phyloP scores from a whole-genome alignment of 352 stramenopile species.

The Salisapilia sapeloensis region DNA sequence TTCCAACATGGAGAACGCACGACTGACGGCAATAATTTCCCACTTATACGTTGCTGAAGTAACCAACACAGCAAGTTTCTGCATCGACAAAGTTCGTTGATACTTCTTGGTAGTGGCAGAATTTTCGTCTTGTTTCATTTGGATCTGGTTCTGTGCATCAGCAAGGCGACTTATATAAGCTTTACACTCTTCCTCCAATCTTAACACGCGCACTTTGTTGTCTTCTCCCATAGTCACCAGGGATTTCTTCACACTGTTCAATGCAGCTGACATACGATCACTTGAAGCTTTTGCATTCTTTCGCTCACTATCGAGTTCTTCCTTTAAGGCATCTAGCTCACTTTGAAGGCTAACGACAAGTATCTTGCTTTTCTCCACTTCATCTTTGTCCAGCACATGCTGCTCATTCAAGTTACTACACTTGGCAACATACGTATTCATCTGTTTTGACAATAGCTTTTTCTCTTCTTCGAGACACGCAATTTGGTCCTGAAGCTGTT shows the following conservation, averaged over 20 bases:
- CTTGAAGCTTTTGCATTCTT: conserved; percentile 22
- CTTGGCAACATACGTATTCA: conserved; percentile 45
- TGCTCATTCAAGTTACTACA: conserved; percentile 37
- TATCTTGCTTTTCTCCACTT: conserved; percentile 33
- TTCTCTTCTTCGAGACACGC: conserved; percentile 36
- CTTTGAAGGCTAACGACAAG: conserved; percentile 24
- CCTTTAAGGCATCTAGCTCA: conserved; percentile 17
- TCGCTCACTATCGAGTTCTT: conserved; percentile 41
- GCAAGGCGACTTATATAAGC: no score
- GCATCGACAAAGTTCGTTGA: no score
- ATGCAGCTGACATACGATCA: conserved; percentile 36
- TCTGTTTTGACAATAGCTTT: conserved; percentile 19
- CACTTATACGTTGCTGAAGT: no score
- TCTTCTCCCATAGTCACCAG: conserved; percentile 46
- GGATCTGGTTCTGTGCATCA: no score
- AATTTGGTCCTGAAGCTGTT: conserved; percentile 14
- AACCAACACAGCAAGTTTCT: no score
- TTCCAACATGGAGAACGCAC: no score
- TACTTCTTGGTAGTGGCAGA: no score
- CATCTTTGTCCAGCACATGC: conserved; percentile 34
- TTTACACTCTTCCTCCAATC: conserved; percentile 25
- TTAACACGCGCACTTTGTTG: conserved; percentile 24
- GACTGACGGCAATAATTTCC: no score
- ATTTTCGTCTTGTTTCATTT: no score
- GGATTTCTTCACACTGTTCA: conserved; percentile 35